Conservation (phyloP, 1,139 yeast genomes). For the Geotrichum phurueaensis region DNA sequence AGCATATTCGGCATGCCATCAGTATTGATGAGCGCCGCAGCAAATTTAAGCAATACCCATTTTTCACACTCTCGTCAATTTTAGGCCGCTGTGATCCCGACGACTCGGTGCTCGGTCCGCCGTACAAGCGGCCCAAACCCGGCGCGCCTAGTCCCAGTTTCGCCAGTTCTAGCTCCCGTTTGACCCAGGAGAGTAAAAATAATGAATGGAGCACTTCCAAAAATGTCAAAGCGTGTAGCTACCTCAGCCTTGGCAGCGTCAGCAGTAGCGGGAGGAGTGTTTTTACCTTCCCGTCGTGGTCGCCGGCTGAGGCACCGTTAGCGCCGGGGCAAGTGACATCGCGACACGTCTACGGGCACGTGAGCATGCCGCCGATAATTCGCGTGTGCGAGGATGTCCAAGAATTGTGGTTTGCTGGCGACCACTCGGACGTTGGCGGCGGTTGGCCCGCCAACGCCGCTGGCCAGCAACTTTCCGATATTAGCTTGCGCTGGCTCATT, state of each 20-base stretch:
- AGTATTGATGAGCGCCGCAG: slow-evolving; percentile 61
- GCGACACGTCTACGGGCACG: slow-evolving; percentile 3
- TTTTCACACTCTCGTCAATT: background rate
- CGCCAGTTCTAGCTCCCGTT: background rate
- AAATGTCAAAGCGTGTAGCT: background rate
- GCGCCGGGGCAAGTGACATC: slow-evolving; percentile 4
- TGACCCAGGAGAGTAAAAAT: too few relatives aligned
- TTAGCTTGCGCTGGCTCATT: slow-evolving; percentile 56
- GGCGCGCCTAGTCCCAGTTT: background rate
- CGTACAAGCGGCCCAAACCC: background rate
- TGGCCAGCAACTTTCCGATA: slow-evolving; percentile 40
- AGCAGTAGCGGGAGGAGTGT: background rate
- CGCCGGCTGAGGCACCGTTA: background rate
- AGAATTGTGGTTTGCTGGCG: slow-evolving; percentile 62
- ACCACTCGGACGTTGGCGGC: slow-evolving; percentile 63
- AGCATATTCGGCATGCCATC: slow-evolving; percentile 58
- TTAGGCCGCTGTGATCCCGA: background rate
- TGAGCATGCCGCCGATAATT: slow-evolving; percentile 1
- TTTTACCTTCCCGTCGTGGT: slow-evolving; percentile 6
- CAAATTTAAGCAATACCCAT: slow-evolving; percentile 53
- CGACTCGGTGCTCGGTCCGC: background rate
- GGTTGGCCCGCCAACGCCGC: slow-evolving; percentile 47
- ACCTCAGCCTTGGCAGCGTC: background rate
- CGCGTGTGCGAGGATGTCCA: slow-evolving; percentile 36
- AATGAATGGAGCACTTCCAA: too few relatives aligned